Conservation (phyloP, 2,329 filamentous ascomycete species). For the Scedosporium apiospermum region DNA sequence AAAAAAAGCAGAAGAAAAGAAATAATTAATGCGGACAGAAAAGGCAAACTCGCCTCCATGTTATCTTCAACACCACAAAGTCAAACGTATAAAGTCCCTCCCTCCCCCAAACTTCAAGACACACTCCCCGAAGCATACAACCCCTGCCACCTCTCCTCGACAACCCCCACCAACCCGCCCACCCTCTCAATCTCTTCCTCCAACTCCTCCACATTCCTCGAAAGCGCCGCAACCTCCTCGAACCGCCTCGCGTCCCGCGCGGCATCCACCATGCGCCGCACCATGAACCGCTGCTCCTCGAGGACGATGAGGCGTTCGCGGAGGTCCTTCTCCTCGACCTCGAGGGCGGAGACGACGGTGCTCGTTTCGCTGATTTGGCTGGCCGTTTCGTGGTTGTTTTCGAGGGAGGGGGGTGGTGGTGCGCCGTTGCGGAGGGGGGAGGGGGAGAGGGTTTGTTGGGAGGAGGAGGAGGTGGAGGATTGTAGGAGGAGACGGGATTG, state of each 20-base stretch:
- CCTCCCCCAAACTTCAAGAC: background rate
- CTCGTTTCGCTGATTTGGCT: slow-evolving; percentile 42
- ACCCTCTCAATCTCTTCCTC: slow-evolving; percentile 65
- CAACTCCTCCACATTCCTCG: slow-evolving; percentile 73
- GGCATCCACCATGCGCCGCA: slow-evolving; percentile 72
- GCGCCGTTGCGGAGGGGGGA: slow-evolving; percentile 1
- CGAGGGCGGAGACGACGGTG: slow-evolving; percentile 49
- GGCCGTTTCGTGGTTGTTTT: slow-evolving; percentile 33
- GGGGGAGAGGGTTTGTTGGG: background rate
- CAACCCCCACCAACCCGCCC: slow-evolving; percentile 51
- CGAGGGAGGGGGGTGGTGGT: slow-evolving; percentile 28
- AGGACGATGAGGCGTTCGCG: slow-evolving; percentile 73
- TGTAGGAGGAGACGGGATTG: background rate
- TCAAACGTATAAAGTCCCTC: background rate
- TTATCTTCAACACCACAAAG: background rate
- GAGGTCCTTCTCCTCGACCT: slow-evolving; percentile 74
- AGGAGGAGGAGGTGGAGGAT: background rate
- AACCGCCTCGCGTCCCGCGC: slow-evolving; percentile 70
- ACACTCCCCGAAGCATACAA: slow-evolving; percentile 7
- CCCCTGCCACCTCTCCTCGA: slow-evolving; percentile 39
- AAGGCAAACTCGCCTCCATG: background rate
- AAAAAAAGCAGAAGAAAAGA: background rate
- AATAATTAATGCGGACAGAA: background rate
- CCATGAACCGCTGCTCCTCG: slow-evolving; percentile 86
- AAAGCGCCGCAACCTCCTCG: slow-evolving; percentile 75